Percentiles rank a stretch among this genome's conserved stretches.
Conservation (phyloP, 2,329 filamentous ascomycete genomes). For the Botrytis fabae region DNA sequence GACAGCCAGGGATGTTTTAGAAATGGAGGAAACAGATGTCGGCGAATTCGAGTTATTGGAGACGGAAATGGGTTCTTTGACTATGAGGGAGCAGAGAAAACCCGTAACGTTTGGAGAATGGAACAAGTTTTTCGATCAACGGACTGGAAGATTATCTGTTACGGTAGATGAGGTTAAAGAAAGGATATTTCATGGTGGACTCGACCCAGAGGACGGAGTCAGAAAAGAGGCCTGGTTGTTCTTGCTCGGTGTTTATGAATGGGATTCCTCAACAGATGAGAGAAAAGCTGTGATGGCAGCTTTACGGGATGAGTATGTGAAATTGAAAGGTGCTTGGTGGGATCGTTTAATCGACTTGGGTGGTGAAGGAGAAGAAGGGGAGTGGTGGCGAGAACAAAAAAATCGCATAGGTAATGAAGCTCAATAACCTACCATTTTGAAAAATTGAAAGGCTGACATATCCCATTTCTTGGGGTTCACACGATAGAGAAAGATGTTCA, state of each 20-base stretch:
- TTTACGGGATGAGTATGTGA: slow-evolving; percentile 87
- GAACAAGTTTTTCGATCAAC: slow-evolving; percentile 82
- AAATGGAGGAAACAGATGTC: slow-evolving; percentile 91
- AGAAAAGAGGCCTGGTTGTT: slow-evolving; percentile 97
- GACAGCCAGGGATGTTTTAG: slow-evolving; percentile 88
- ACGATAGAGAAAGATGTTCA: slow-evolving; percentile 94
- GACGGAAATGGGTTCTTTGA: slow-evolving; percentile 69
- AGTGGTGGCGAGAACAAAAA: slow-evolving; percentile 97
- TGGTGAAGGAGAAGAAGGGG: slow-evolving; percentile 76
- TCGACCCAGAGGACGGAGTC: slow-evolving; percentile 86
- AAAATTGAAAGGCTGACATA: slow-evolving; percentile 39
- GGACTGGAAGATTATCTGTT: slow-evolving; percentile 71
- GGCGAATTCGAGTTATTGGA: slow-evolving; percentile 96
- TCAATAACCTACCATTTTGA: slow-evolving; percentile 10
- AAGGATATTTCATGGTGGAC: slow-evolving; percentile 91
- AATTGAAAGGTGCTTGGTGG: slow-evolving; percentile 95
- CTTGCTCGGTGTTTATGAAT: slow-evolving; percentile 85
- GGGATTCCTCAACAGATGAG: slow-evolving; percentile 87
- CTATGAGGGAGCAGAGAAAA: slow-evolving; percentile 73
- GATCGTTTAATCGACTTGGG: slow-evolving; percentile 83
- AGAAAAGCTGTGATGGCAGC: slow-evolving; percentile 80
- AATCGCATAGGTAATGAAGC: slow-evolving; percentile 78
- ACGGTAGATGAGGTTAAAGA: slow-evolving; percentile 95
- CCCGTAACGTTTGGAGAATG: slow-evolving; percentile 82
- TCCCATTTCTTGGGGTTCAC: slow-evolving; percentile 53